Base-by-base conservation (phyloP, 257 asterid species). In the Anisodus acutangulus region DNA sequence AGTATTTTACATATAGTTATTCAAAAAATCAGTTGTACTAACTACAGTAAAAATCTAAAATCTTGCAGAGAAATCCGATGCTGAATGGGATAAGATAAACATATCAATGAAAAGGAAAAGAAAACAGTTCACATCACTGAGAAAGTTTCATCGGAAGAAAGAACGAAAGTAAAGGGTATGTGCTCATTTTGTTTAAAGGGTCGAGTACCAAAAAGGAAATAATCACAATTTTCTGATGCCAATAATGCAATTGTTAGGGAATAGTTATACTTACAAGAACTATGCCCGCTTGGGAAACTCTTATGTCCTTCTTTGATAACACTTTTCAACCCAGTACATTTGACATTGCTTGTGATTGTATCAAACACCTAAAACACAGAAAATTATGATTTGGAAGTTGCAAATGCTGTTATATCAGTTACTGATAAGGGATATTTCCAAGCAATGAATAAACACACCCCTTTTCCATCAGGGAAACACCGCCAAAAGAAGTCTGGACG, bases 401-500 rank as follows among this genome's bases (percentile, higher is more conserved):
- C 53, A 78, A 81, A 84, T 81, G 87, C 63, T 60, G 45, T 17
- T 15, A 41, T 51, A 60, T 59, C 84, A 45, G 41, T 81, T 60
- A 3, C 71, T 47, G 41, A 9, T 57, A n/a, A 71, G 57, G 57
- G 31, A 71, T 37, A 39, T 22, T 71, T 41, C 45, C 85, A 63
- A 55, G 74, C 11, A 67, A 76, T 7, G 58, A 82, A 81, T 53
- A 86, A 35, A 87, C 95, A 85, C 89, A 95, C 99, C 92, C 87
- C 90, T 87, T 85, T 89, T 72, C 99, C 99, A 87, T 95, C 93
- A 87, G 99, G 99, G 85, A 95, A 95, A 91, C 99, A 94, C 59
- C 99, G 97, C 99, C 99, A 95, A 53, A 93, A 95, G 92, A 95
- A 95, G 85, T 95, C 99, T 5, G 99, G 99, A 53, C 99, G 97